Percentiles rank a stretch among this genome's conserved stretches.
phyloP scores from a whole-genome alignment of 371 early-diverging fungal species.

The Actinomortierella ambigua region DNA sequence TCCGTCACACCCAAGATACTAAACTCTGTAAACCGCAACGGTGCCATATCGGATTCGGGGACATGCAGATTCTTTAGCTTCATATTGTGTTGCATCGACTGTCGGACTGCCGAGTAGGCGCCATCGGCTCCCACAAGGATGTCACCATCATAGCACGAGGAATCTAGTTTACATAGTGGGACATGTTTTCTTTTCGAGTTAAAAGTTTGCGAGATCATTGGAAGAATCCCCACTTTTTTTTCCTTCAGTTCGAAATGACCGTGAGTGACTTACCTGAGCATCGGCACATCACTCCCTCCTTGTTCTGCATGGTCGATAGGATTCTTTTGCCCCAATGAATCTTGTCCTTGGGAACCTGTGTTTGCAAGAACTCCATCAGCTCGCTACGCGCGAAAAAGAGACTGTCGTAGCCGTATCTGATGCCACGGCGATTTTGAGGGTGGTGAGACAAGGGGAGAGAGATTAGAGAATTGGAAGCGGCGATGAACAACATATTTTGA shows the following conservation, averaged over 20 bases:
- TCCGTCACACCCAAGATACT: constrained; percentile 7
- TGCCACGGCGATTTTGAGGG: too few relatives aligned
- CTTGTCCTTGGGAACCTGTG: constrained; percentile 5
- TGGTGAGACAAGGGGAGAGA: too few relatives aligned
- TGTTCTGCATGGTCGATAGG: neutral
- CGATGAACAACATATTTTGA: too few relatives aligned
- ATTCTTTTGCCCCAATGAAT: constrained; percentile 12
- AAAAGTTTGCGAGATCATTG: too few relatives aligned
- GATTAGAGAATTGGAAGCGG: too few relatives aligned
- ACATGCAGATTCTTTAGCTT: constrained; percentile 4
- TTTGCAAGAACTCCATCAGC: constrained; percentile 9
- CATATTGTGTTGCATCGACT: constrained; percentile 11
- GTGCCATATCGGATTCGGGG: constrained; percentile 9
- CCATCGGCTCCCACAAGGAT: constrained; percentile 13
- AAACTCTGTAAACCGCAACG: constrained; percentile 6
- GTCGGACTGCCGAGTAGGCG: constrained; percentile 13
- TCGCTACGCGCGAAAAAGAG: constrained; percentile 6
- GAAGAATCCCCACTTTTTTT: too few relatives aligned
- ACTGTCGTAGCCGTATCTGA: too few relatives aligned
- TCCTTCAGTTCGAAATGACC: too few relatives aligned
- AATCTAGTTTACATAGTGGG: too few relatives aligned
- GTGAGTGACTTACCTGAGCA: neutral
- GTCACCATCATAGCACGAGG: neutral
- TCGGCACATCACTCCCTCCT: constrained; percentile 5
- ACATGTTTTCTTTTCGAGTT: too few relatives aligned